Evolutionary conservation across 441 rosid species (phyloP), one percentile per base, ranked within the genome.

Genomic region (Capsella rubella): DNA sequence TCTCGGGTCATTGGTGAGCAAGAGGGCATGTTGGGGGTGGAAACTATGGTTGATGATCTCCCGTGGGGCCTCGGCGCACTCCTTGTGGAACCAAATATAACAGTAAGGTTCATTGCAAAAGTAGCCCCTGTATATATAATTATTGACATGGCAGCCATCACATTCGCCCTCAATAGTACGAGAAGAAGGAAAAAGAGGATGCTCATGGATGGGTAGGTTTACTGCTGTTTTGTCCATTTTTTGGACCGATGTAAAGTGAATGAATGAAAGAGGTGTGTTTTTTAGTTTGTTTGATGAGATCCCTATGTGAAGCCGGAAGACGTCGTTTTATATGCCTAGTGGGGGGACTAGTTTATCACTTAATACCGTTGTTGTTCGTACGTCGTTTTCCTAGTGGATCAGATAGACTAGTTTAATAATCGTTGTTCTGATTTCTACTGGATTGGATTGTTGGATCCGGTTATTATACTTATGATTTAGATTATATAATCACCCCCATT

Each of bases 161-260:
- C 75, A 71, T 15, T 0, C 0, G 37, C 0, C 1, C 0, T 0
- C 0, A 25, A 10, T 0, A 34, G 10, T 46, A 2, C 8, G 13
- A 46, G n/a, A n/a, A 2, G 7, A 11, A 16, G 2, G 32, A 3
- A 11, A 8, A 39, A 60, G 61, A 12, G 54, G 52, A 16, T 61
- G 68, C 1, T 27, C 2, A 29, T 49, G 68, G 28, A 51, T 10
- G 18, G 59, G 42, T 28, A 49, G 67, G 2, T 59, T 59, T 29
- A 53, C 15, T 35, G 8, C 0, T 51, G 35, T 8, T 49, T 21
- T 50, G 29, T 13, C 61, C 75, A 71, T 60, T 15, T 21, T 34
- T 42, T 42, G n/a, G n/a, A 42, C 4, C n/a, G 45, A 12, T 11
- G 1, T 12, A 29, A 21, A 14, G 18, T 29, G 37, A 14, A 29